A percentile compares a stretch with the other conserved stretches of the same genome.
Conservation (phyloP, 192 early-diverging fungal species). For the Coemansia sp. region DNA sequence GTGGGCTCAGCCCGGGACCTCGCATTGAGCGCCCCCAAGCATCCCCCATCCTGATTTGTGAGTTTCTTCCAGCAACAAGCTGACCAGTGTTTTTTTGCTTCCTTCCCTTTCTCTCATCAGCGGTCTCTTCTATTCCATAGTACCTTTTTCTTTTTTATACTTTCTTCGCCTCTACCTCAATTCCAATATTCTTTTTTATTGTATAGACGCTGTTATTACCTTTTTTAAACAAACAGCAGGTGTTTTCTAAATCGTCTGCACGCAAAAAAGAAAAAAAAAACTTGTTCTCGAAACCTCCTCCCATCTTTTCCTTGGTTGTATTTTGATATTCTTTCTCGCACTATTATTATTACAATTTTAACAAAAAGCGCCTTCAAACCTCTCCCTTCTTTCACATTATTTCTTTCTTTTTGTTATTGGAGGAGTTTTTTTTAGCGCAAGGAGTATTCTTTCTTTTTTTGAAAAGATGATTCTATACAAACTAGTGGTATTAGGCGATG, state of each 20-base stretch:
- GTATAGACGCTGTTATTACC: slow-evolving; percentile 2
- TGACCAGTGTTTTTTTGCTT: slow-evolving; percentile 1
- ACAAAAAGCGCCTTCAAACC: not conserved
- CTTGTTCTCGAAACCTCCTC: not conserved
- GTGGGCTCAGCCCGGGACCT: not conserved
- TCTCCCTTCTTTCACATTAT: not conserved
- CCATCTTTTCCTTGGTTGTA: slow-evolving; percentile 4
- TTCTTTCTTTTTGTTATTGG: not conserved
- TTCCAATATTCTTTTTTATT: slow-evolving; percentile 19
- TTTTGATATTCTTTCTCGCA: slow-evolving; percentile 1
- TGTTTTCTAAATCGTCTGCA: not conserved
- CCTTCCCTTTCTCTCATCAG: slow-evolving; percentile 6
- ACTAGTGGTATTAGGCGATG: slow-evolving; percentile 89
- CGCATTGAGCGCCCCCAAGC: not conserved
- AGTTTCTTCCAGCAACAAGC: not conserved
- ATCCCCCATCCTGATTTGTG: not conserved
- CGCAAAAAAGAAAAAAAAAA: not conserved
- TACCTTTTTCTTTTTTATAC: slow-evolving; percentile 18
- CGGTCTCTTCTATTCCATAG: not conserved
- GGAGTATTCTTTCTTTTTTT: not conserved
- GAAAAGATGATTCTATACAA: slow-evolving; percentile 89
- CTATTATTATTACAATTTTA: not conserved
- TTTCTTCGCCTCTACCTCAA: slow-evolving; percentile 17
- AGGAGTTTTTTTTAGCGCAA: not conserved
- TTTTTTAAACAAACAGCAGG: slow-evolving; percentile 1